These are phyloP conservation scores for Cenchrus americanus DNA, from an alignment of 176 grass and related monocot species.

Conservation along the genomic window DNA sequence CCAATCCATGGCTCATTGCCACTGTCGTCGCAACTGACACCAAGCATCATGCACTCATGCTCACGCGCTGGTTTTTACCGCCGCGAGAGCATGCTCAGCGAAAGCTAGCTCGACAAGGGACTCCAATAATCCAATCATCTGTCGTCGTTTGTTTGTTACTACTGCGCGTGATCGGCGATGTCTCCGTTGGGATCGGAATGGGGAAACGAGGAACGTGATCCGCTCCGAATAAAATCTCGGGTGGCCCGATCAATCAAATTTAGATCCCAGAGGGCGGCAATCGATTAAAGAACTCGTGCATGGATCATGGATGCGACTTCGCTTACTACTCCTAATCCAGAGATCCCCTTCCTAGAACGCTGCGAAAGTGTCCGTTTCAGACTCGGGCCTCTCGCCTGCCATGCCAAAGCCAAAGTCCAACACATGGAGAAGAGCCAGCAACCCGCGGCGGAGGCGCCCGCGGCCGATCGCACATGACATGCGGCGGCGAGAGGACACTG, in stretches of 20 bases:
- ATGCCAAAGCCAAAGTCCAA: neutral
- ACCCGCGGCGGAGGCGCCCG: neutral
- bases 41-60: neutral
- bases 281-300: neutral
- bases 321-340: neutral
- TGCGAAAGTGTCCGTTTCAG: conserved; percentile 31
- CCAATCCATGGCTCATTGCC: too few species aligned
- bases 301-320: neutral
- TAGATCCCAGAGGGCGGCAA: conserved; percentile 4
- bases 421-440: neutral
- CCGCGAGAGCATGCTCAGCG: neutral
- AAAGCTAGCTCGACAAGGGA: neutral
- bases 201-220: neutral
- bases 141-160: neutral
- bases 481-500: neutral
- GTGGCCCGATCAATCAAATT: neutral
- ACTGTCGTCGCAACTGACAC: neutral
- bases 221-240: neutral
- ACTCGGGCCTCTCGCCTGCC: neutral
- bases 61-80: neutral
- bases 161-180: neutral
- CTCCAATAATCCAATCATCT: neutral
- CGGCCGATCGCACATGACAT: conserved; percentile 16
- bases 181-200: neutral
- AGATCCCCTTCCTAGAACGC: conserved; percentile 26